A percentile compares a stretch with the other conserved stretches of the same genome.
Evolutionary conservation across 768 basidiomycete genomes (phyloP).

Genomic region (Tremella yokohamensis): DNA sequence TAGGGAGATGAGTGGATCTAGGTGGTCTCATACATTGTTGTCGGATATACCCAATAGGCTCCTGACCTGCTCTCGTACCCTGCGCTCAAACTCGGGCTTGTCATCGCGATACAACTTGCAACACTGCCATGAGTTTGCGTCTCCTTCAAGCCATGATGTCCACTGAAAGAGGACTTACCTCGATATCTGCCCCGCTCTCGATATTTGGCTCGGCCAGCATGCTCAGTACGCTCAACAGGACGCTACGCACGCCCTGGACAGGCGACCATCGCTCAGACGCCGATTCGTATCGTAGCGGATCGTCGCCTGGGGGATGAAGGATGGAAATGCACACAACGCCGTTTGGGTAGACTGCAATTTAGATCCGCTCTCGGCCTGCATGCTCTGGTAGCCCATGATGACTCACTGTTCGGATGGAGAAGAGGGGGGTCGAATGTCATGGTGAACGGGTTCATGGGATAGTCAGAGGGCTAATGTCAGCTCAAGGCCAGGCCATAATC

Average conservation of each 20-base stretch:
- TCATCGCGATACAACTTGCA: constrained; percentile 95
- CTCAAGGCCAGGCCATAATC: no score
- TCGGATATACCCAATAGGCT: constrained; percentile 67
- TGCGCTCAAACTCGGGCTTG: constrained; percentile 78
- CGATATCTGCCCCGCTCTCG: constrained; percentile 92
- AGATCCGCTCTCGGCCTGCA: not conserved
- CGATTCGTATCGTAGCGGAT: constrained; percentile 75
- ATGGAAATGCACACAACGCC: constrained; percentile 98
- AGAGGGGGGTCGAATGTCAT: constrained; percentile 98
- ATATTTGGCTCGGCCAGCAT: constrained; percentile 99
- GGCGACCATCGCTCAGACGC: constrained; percentile 97
- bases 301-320: constrained; percentile 71
- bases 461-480: constrained; percentile 70
- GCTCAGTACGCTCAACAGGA: constrained; percentile 88
- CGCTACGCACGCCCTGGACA: constrained; percentile 97
- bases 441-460: constrained; percentile 97
- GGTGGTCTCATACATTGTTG: constrained; percentile 9
- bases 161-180: constrained; percentile 28
- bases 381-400: not conserved
- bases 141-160: not conserved
- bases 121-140: constrained; percentile 57
- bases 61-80: constrained; percentile 74
- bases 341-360: constrained; percentile 78
- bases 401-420: constrained; percentile 93
- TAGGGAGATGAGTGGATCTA: constrained; percentile 1